Percentiles rank a stretch among this genome's conserved stretches.
Conservation (phyloP, 768 basidiomycete genomes). For the Trametes cingulata region DNA sequence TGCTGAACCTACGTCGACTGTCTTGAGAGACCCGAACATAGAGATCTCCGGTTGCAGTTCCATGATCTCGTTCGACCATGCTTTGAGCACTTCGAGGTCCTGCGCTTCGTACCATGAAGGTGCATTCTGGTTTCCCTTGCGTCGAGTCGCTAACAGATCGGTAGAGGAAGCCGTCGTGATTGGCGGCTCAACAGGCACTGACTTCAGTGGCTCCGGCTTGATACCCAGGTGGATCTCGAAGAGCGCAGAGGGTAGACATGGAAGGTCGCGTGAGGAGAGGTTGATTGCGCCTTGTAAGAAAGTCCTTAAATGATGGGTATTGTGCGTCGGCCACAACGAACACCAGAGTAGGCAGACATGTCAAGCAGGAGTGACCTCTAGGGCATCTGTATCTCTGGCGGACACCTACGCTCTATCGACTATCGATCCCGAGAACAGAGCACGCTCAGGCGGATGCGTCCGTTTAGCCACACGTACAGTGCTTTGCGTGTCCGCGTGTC, state of each 20-base stretch:
- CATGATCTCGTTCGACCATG: conserved; percentile 77
- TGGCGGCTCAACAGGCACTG: conserved; percentile 61
- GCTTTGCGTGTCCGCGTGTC: too few species aligned
- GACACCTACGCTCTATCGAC: too few species aligned
- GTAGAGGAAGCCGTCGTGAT: conserved; percentile 37
- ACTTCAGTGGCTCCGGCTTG: conserved; percentile 67
- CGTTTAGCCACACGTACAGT: too few species aligned
- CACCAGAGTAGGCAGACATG: conserved; percentile 27
- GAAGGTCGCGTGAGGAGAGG: conserved; percentile 69
- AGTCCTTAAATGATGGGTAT: conserved; percentile 36
- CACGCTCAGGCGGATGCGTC: too few species aligned
- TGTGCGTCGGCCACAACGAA: conserved; percentile 45
- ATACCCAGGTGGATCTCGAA: conserved; percentile 82
- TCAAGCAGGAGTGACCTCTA: conserved; percentile 6
- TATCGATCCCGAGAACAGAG: too few species aligned
- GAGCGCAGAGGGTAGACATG: conserved; percentile 72
- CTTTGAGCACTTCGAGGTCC: conserved; percentile 74
- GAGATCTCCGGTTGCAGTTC: conserved; percentile 84
- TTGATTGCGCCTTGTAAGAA: conserved; percentile 65
- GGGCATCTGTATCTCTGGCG: too few species aligned
- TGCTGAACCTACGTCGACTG: conserved; percentile 62
- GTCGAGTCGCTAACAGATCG: conserved; percentile 32
- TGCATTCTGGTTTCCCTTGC: conserved; percentile 43
- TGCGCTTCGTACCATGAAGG: conserved; percentile 83
- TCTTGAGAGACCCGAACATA: conserved; percentile 80